phyloP scores from a whole-genome alignment of 1,284 basidiomycete species.

The Amylostereum chailletii region DNA sequence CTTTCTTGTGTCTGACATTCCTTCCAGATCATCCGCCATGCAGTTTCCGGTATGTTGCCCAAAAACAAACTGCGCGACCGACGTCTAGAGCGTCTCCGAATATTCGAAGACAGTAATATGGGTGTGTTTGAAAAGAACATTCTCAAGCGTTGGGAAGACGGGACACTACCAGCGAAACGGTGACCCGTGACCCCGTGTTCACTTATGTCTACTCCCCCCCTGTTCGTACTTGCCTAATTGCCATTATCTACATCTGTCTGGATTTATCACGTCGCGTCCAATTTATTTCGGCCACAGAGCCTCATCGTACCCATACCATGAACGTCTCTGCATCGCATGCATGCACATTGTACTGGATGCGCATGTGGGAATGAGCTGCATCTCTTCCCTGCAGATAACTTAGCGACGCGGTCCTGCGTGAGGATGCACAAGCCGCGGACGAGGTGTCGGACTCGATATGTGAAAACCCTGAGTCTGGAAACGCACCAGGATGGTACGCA shows the following conservation, averaged over 20 bases:
- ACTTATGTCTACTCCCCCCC: background rate
- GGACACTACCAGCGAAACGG: conserved; percentile 27
- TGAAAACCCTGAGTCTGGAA: no score
- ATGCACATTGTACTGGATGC: no score
- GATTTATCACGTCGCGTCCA: background rate
- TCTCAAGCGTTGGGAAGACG: conserved; percentile 70
- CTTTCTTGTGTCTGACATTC: background rate
- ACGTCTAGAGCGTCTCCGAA: conserved; percentile 75
- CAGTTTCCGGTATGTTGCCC: conserved; percentile 93
- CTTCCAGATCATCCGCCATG: conserved; percentile 85
- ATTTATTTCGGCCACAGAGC: background rate
- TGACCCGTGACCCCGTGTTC: background rate
- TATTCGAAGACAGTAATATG: conserved; percentile 73
- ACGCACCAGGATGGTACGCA: no score
- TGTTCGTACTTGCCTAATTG: background rate
- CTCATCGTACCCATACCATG: background rate
- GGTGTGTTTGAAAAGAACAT: conserved; percentile 63
- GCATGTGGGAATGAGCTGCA: no score
- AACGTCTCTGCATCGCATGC: no score
- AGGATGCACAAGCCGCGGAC: no score
- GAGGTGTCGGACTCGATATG: no score
- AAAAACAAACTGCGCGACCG: conserved; percentile 90
- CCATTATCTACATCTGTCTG: background rate
- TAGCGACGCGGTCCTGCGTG: no score
- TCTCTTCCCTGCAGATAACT: no score